Base-by-base conservation (phyloP, 306 rosid species). In the Astragalus glycyphyllos region DNA sequence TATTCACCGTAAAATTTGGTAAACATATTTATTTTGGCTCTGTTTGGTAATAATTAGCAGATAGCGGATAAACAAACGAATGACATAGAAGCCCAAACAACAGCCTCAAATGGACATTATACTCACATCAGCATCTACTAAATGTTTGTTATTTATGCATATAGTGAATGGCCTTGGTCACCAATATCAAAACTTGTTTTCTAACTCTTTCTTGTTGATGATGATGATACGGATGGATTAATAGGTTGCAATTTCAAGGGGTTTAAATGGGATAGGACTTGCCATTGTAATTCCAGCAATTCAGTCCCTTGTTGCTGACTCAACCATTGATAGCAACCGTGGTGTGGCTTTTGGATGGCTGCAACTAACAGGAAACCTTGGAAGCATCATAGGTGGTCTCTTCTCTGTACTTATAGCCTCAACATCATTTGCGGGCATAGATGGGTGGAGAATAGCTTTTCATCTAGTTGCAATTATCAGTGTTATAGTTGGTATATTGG, bases 361-460 rank as follows among this genome's bases (percentile, higher is more conserved):
- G 6, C 86, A 78, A 56, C 61, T 90, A 4, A 88, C 96, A 4
- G 88, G 83, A 74, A 84, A 76, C 72, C 3, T 90, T 0, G 98
- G 97, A 41, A 84, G 93, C 58, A 86, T 90, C 69, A 77, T 92
- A 4, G 97, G 96, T 31, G 89, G 91, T 2, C 87, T 92, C 26
- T 83, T 58, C 73, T 85, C 90, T 20, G 88, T 92, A 34, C 84
- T 90, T 1, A 8, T 90, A 50, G 97, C 98, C 9, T 78, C 93
- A 14, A 88, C 82, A 13, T 64, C 97, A 0, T 55, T 90, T 71
- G 71, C 79, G n/a, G 97, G 98, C 8, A 81, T 88, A 26, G 78
- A 92, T 11, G 98, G 98, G 71, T 92, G 98, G 97, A 88, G 98
- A 81, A 62, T 92, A 42, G 82, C 96, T 20, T 92, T 92, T 65